Evolutionary conservation across 2,329 filamentous ascomycete species (phyloP).

Genomic region (Fonsecaea pedrosoi): DNA sequence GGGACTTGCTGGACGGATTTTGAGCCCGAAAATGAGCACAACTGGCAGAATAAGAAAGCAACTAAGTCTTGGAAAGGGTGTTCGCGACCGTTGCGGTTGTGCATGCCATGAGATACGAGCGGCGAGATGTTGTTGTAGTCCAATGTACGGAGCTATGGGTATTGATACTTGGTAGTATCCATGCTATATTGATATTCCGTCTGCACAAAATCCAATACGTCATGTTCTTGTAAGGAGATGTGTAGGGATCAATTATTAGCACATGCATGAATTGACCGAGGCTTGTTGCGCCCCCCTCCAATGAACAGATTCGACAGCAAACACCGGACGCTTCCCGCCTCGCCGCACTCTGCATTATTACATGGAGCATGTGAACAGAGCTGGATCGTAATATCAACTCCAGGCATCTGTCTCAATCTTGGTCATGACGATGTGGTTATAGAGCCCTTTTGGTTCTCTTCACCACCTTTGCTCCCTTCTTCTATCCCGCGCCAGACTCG

Average conservation of each 20-base stretch:
- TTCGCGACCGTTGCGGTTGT: neutral
- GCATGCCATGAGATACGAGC: neutral
- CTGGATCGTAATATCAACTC: neutral
- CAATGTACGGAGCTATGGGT: neutral
- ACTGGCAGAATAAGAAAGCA: neutral
- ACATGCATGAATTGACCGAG: neutral
- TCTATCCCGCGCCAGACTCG: neutral
- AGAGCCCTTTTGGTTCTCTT: constrained; percentile 1
- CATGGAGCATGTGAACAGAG: constrained; percentile 76
- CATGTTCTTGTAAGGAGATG: neutral
- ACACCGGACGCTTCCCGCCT: constrained; percentile 72
- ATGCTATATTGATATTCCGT: too few species aligned
- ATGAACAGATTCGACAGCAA: neutral
- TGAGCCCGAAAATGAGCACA: constrained; percentile 55
- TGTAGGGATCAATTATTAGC: neutral
- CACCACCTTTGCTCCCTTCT: neutral
- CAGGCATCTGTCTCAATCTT: neutral
- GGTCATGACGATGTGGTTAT: neutral
- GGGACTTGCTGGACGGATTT: constrained; percentile 70
- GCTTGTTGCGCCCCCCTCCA: neutral
- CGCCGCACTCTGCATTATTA: constrained; percentile 68
- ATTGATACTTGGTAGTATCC: neutral
- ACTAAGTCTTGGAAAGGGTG: neutral
- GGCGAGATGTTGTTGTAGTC: neutral
- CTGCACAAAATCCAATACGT: neutral